These are phyloP conservation scores for Phaeoacremonium minimum DNA, from an alignment of 2,329 filamentous ascomycete species.

Conservation along the genomic window DNA sequence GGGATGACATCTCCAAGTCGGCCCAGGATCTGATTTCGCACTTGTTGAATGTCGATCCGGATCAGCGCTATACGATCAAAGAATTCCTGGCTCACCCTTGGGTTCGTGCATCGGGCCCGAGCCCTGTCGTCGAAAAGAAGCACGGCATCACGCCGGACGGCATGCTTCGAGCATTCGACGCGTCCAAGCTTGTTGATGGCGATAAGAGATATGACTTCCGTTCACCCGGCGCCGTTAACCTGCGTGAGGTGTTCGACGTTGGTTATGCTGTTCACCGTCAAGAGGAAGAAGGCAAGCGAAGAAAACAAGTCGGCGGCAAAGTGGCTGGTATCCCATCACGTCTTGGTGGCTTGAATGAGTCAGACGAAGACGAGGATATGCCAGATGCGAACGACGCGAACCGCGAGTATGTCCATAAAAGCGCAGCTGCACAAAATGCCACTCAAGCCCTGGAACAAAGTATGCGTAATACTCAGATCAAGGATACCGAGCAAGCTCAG, in stretches of 20 bases:
- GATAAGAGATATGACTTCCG: slow-evolving; percentile 85
- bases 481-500: slow-evolving; percentile 50
- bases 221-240: slow-evolving; percentile 88
- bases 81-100: slow-evolving; percentile 95
- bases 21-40: slow-evolving; percentile 94
- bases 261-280: slow-evolving; percentile 96
- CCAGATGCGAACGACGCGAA: slow-evolving; percentile 42
- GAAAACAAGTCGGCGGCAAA: slow-evolving; percentile 76
- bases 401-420: slow-evolving; percentile 35
- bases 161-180: slow-evolving; percentile 52
- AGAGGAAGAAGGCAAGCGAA: slow-evolving; percentile 90
- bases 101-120: slow-evolving; percentile 66
- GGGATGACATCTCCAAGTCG: slow-evolving; percentile 95
- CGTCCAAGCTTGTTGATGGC: slow-evolving; percentile 45
- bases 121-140: slow-evolving; percentile 56
- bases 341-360: slow-evolving; percentile 64
- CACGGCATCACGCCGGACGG: slow-evolving; percentile 31
- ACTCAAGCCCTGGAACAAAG: slow-evolving; percentile 78
- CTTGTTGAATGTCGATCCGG: slow-evolving; percentile 88
- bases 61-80: slow-evolving; percentile 88
- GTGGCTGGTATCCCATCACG: slow-evolving; percentile 49
- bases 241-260: slow-evolving; percentile 96
- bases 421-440: slow-evolving; percentile 37
- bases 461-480: slow-evolving; percentile 77
- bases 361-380: slow-evolving; percentile 56